These are phyloP conservation scores for Rhinocladiella mackenziei DNA, from an alignment of 2,329 filamentous ascomycete genomes.

Conservation along the genomic window DNA sequence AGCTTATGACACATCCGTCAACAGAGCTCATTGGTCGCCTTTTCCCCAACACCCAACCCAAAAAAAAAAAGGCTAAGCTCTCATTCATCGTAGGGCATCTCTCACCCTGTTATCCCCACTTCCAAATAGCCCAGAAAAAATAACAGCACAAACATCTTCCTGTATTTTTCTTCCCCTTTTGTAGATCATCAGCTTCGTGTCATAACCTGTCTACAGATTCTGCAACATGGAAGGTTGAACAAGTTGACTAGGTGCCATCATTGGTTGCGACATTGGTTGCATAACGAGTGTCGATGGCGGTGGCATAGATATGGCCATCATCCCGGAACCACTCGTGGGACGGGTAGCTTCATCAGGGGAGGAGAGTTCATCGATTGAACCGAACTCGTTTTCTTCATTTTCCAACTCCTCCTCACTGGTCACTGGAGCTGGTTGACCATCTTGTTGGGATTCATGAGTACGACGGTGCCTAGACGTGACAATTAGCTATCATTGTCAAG, in stretches of 20 bases:
- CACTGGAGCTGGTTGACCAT: conserved; percentile 44
- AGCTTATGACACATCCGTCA: no score
- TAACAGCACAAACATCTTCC: not conserved
- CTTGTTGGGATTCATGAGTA: conserved; percentile 74
- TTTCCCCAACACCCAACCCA: no score
- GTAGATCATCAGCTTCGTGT: conserved; percentile 20
- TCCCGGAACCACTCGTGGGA: conserved; percentile 19
- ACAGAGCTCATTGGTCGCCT: no score
- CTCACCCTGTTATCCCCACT: conserved; percentile 2
- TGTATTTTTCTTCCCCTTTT: conserved; percentile 3
- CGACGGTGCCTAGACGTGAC: conserved; percentile 55
- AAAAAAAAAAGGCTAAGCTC: conserved; percentile 12
- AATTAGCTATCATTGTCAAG: conserved; percentile 13
- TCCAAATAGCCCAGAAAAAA: not conserved
- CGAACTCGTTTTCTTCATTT: conserved; percentile 80
- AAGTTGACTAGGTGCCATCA: conserved; percentile 29
- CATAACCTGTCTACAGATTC: conserved; percentile 23
- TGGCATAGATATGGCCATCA: conserved; percentile 27
- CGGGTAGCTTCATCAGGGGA: conserved; percentile 44
- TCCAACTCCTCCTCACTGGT: conserved; percentile 76
- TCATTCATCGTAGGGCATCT: conserved; percentile 17
- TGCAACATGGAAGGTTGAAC: conserved; percentile 30
- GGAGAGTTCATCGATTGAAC: conserved; percentile 73
- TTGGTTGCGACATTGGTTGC: conserved; percentile 28
- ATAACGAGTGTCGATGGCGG: conserved; percentile 28